Conservation (phyloP, 2,329 filamentous ascomycete species). For the Aspergillus sp. region DNA sequence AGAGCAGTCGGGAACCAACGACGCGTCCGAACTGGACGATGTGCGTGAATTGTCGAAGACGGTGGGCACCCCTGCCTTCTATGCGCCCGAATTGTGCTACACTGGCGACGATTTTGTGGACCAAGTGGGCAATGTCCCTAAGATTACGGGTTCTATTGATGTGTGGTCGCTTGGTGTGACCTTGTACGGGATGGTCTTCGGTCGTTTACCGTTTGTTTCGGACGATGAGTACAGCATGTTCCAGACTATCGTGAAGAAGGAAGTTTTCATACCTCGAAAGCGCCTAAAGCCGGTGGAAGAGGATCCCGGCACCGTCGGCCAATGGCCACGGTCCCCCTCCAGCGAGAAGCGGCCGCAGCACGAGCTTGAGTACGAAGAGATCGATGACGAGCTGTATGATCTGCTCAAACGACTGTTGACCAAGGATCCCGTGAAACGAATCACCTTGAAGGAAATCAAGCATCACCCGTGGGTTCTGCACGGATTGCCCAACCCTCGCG, state of each 20-base stretch:
- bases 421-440: conserved; percentile 83
- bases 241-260: conserved; percentile 79
- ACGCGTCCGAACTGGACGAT: conserved; percentile 80
- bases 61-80: conserved; percentile 94
- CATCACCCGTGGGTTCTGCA: conserved; percentile 84
- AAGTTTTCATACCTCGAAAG: conserved; percentile 77
- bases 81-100: conserved; percentile 91
- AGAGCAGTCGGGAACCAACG: conserved; percentile 63
- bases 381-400: conserved; percentile 72
- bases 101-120: conserved; percentile 58
- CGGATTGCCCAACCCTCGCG: conserved; percentile 63
- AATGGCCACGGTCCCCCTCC: conserved; percentile 45
- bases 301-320: conserved; percentile 38
- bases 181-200: conserved; percentile 89
- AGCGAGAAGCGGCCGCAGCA: conserved; percentile 67
- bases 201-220: conserved; percentile 84
- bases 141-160: conserved; percentile 86
- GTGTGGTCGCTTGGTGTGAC: conserved; percentile 97
- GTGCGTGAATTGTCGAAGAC: conserved; percentile 96
- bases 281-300: conserved; percentile 65
- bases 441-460: conserved; percentile 85
- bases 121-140: conserved; percentile 52
- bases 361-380: conserved; percentile 73
- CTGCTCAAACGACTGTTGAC: conserved; percentile 69
- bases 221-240: conserved; percentile 91